These are phyloP conservation scores for Amylocarpus encephaloides DNA, from an alignment of 2,329 filamentous ascomycete genomes.

Conservation along the genomic window DNA sequence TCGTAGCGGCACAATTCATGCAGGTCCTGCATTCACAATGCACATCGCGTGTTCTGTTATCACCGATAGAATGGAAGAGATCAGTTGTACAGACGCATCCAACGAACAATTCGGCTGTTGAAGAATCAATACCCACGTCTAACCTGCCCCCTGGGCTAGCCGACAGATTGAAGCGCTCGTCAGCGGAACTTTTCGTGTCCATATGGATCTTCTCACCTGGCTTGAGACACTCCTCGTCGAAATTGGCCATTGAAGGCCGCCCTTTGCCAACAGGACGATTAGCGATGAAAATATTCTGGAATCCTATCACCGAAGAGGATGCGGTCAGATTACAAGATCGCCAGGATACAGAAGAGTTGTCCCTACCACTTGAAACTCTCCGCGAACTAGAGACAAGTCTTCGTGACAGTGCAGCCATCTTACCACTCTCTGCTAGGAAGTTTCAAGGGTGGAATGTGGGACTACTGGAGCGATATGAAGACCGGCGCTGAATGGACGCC, in stretches of 20 bases:
- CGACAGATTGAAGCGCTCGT: not conserved
- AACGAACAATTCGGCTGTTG: not conserved
- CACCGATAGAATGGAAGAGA: conserved; percentile 8
- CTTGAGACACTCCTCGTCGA: conserved; percentile 8
- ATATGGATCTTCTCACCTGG: conserved; percentile 6
- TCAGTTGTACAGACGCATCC: not conserved
- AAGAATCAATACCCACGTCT: not conserved
- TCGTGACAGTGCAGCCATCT: conserved; percentile 40
- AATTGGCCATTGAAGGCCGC: not conserved
- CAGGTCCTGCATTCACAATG: conserved; percentile 16
- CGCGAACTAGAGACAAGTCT: conserved; percentile 40
- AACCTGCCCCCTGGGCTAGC: too few relatives aligned
- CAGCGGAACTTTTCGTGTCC: not conserved
- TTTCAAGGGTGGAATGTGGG: conserved; percentile 66
- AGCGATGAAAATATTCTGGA: conserved; percentile 29
- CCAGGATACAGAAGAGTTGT: conserved; percentile 46
- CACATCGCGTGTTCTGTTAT: conserved; percentile 14
- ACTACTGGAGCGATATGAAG: conserved; percentile 49
- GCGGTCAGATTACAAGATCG: conserved; percentile 11
- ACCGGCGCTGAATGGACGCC: not conserved
- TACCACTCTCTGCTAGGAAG: conserved; percentile 49
- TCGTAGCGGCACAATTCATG: conserved; percentile 18
- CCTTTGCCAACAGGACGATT: conserved; percentile 5
- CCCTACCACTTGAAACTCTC: conserved; percentile 47
- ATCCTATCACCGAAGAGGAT: conserved; percentile 11